Evolutionary conservation across 2,329 filamentous ascomycete genomes (phyloP), one percentile per base, ranked within the genome.

Genomic region (Colletotrichum incanum): DNA sequence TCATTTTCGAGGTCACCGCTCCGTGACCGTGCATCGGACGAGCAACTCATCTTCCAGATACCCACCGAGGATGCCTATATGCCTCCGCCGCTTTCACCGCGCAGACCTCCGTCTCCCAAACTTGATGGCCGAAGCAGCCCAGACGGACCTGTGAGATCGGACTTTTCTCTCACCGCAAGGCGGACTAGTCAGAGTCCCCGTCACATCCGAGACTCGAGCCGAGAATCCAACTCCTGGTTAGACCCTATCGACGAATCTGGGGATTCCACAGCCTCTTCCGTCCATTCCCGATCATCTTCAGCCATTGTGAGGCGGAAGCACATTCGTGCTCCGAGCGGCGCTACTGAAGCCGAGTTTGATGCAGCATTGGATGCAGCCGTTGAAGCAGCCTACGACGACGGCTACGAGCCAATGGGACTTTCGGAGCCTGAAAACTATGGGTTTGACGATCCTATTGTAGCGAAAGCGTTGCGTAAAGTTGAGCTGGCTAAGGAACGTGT

Each of bases 321-420:
- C 75, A 89, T 94, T 65, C 90, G 93, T 60, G 87, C 86, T 45
- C 80, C 87, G 3, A 96, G 93, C 74, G 91, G 91, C 55, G 91
- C 89, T 39, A 96, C 94, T 0, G 94, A 97, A 80, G 93, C 94
- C 8, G 95, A 98, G 78, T 98, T 98, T 75, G 95, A 98, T 82
- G 95, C 94, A 11, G 96, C 96, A 5, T 87, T 98, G 54, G 96
- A 98, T 83, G 96, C 95, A 31, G 96, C 96, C 18, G 95, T 98
- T 11, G 96, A 98, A 81, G 96, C 96, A 62, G 96, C 96, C 6
- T 99, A 98, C 80, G 93, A 98, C 79, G 95, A 98, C 74, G 94
- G 94, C 0, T 93, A 94, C 74, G 95, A 98, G 78, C 93, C 93
- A 5, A 90, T 89, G 80, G 86, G 87, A 23, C 81, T 79, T 75